phyloP scores from a whole-genome alignment of 2,329 filamentous ascomycete species.

The Exserohilum turcica region DNA sequence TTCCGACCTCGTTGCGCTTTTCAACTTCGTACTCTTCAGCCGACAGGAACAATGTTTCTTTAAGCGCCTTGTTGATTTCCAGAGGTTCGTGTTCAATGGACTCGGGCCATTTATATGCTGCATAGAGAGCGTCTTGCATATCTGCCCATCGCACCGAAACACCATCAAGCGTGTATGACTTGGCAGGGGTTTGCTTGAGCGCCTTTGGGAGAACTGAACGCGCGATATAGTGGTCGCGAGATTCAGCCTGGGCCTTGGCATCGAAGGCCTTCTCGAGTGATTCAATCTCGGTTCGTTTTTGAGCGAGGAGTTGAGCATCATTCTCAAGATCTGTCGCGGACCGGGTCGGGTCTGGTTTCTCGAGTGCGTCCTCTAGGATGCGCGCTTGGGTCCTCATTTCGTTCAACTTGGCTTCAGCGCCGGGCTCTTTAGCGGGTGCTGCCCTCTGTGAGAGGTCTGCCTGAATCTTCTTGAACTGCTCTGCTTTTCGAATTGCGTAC shows the following conservation, averaged over 20 bases:
- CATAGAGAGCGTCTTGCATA: constrained; percentile 39
- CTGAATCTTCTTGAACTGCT: constrained; percentile 30
- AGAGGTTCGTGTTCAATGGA: constrained; percentile 31
- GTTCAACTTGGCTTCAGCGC: constrained; percentile 25
- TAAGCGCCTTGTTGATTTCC: constrained; percentile 17
- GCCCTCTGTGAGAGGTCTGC: constrained; percentile 18
- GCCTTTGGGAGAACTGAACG: constrained; percentile 31
- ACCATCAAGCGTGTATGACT: constrained; percentile 32
- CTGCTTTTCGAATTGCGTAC: constrained; percentile 31
- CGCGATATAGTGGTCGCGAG: constrained; percentile 26
- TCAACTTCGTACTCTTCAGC: constrained; percentile 29
- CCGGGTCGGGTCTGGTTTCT: constrained; percentile 22
- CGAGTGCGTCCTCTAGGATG: constrained; percentile 18
- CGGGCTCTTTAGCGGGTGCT: constrained; percentile 26
- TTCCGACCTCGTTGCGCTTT: constrained; percentile 22
- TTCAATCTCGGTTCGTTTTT: constrained; percentile 19
- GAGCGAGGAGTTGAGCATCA: constrained; percentile 18
- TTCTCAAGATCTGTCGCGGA: constrained; percentile 14
- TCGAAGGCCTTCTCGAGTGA: constrained; percentile 31
- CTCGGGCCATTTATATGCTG: constrained; percentile 26
- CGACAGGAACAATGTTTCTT: constrained; percentile 19
- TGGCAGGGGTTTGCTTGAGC: constrained; percentile 23
- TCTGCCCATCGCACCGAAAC: constrained; percentile 44
- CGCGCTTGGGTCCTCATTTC: constrained; percentile 19
- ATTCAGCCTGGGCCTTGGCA: constrained; percentile 21